Conservation (phyloP, 2,329 filamentous ascomycete species). For the Epicoccum sorghinum region DNA sequence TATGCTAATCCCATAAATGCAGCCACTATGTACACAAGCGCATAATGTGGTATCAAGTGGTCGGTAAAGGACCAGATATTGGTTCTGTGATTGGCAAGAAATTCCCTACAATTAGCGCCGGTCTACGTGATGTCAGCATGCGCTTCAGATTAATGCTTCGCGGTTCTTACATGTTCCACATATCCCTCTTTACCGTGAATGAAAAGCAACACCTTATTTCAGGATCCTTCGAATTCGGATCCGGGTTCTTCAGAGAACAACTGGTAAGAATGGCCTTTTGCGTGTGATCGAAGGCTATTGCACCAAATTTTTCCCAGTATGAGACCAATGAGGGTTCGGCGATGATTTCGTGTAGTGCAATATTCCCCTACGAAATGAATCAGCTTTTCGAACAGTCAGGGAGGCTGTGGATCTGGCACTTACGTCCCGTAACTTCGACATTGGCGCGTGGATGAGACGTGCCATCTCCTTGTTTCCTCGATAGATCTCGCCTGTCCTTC, state of each 20-base stretch:
- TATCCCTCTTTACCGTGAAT: constrained; percentile 92
- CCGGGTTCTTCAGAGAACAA: constrained; percentile 82
- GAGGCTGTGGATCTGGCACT: constrained; percentile 47
- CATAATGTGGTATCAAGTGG: constrained; percentile 9
- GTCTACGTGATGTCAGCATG: constrained; percentile 57
- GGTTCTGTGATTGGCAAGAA: constrained; percentile 82
- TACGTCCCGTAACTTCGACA: constrained; percentile 89
- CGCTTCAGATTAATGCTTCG: too few relatives aligned
- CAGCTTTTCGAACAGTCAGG: constrained; percentile 7
- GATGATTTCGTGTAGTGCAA: constrained; percentile 93
- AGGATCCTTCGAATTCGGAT: constrained; percentile 66
- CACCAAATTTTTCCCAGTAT: constrained; percentile 99
- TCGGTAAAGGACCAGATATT: constrained; percentile 28
- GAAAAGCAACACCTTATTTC: constrained; percentile 95
- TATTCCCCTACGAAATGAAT: constrained; percentile 73
- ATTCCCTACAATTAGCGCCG: constrained; percentile 93
- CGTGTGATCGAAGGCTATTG: constrained; percentile 91
- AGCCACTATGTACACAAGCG: not conserved
- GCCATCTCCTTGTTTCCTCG: constrained; percentile 99
- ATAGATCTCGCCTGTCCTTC: constrained; percentile 95
- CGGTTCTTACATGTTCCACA: constrained; percentile 88
- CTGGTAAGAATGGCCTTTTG: constrained; percentile 96
- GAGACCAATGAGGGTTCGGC: constrained; percentile 93
- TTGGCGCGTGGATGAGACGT: constrained; percentile 89
- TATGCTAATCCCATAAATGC: not conserved